Conservation (phyloP, 148 eudicot genomes). For the Rhododendron kiyosumense region DNA sequence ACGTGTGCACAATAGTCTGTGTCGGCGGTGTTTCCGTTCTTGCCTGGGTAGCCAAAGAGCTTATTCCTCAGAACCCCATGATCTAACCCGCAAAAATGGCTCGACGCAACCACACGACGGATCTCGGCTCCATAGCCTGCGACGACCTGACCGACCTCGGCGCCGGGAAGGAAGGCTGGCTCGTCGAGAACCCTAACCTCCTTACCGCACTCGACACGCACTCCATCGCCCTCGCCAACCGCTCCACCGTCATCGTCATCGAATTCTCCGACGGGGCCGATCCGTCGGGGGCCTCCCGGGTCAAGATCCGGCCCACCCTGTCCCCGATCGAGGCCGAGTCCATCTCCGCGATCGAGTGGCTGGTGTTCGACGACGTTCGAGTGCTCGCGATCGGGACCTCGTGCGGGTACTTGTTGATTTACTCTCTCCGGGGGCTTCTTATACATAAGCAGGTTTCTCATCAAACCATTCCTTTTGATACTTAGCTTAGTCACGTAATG, state of each 20-base stretch:
- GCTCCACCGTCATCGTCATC: constrained; percentile 49
- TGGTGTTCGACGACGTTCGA: constrained; percentile 67
- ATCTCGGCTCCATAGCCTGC: constrained; percentile 57
- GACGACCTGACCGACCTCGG: constrained; percentile 63
- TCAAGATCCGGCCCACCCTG: constrained; percentile 70
- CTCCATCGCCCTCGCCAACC: constrained; percentile 69
- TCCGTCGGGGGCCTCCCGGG: constrained; percentile 18
- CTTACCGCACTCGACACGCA: constrained; percentile 65
- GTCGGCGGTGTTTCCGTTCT: too few relatives aligned
- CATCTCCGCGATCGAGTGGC: constrained; percentile 76
- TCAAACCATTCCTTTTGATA: background rate
- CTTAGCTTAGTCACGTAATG: background rate
- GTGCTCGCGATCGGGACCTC: constrained; percentile 86
- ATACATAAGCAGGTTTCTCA: constrained; percentile 75
- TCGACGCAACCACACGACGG: constrained; percentile 52
- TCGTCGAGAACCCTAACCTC: constrained; percentile 50
- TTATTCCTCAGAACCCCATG: background rate
- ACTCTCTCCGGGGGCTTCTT: constrained; percentile 60
- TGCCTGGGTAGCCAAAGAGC: too few relatives aligned
- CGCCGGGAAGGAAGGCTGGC: constrained; percentile 84
- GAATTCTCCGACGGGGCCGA: constrained; percentile 44
- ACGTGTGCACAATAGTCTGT: too few relatives aligned
- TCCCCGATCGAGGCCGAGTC: constrained; percentile 80
- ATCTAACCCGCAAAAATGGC: constrained; percentile 31
- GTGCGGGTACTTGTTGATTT: constrained; percentile 70